These are phyloP conservation scores for Wickerhamiella galacta DNA, from an alignment of 805 yeast species.

Conservation along the genomic window DNA sequence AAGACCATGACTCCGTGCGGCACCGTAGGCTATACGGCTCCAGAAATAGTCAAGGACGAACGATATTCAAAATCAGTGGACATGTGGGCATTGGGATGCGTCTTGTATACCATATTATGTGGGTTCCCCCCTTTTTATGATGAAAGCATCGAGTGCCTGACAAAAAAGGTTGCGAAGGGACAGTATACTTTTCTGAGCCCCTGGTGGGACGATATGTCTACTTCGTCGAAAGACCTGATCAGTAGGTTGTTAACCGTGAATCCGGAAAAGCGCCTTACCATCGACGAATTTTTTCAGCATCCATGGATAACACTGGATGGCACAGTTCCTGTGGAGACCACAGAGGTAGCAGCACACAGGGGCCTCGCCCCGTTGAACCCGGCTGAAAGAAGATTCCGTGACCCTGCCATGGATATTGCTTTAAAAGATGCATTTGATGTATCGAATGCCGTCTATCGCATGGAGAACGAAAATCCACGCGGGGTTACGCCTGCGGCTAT, in stretches of 20 bases:
- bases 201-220: slow-evolving; percentile 78
- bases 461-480: slow-evolving; percentile 37
- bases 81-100: slow-evolving; percentile 98
- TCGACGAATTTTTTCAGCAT: slow-evolving; percentile 53
- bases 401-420: slow-evolving; percentile 58
- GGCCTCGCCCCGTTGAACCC: slow-evolving; percentile 8
- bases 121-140: slow-evolving; percentile 98
- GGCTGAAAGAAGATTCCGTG: slow-evolving; percentile 15
- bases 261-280: slow-evolving; percentile 48
- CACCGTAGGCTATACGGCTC: slow-evolving; percentile 96
- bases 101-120: slow-evolving; percentile 77
- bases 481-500: slow-evolving; percentile 20
- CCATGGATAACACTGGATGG: slow-evolving; percentile 45
- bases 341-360: slow-evolving; percentile 7
- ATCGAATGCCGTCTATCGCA: slow-evolving; percentile 70
- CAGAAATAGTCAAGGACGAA: slow-evolving; percentile 91
- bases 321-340: slow-evolving; percentile 8
- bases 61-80: slow-evolving; percentile 86
- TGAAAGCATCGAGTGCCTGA: slow-evolving; percentile 54
- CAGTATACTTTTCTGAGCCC: slow-evolving; percentile 61
- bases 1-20: slow-evolving; percentile 97
- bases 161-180: slow-evolving; percentile 67
- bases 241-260: slow-evolving; percentile 52
- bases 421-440: slow-evolving; percentile 77
- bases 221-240: slow-evolving; percentile 54